Percentiles rank a stretch among this genome's conserved stretches.
These are phyloP conservation scores for Durio zibethinus DNA, from an alignment of 345 rosid genomes.

Conservation along the genomic window DNA sequence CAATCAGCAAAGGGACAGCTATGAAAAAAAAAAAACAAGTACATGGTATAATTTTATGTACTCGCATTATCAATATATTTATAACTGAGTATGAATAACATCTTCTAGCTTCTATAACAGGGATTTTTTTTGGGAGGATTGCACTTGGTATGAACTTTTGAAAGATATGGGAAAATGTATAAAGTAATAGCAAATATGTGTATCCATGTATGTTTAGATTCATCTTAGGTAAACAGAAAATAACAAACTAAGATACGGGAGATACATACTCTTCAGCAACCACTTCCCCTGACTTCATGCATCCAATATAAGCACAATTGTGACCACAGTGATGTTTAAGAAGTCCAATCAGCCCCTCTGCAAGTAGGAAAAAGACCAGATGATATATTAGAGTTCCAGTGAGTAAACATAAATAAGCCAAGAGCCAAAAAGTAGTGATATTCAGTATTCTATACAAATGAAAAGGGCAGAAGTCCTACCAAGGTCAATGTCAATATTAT, in stretches of 20 bases:
- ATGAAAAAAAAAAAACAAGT: neutral
- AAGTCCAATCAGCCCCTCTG: constrained; percentile 80
- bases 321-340: constrained; percentile 67
- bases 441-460: constrained; percentile 12
- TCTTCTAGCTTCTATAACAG: neutral
- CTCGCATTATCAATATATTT: neutral
- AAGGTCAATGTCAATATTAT: constrained; percentile 70
- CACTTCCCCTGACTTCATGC: constrained; percentile 98
- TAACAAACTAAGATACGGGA: constrained; percentile 8
- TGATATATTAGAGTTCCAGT: neutral
- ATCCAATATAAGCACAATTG: constrained; percentile 77
- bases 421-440: neutral
- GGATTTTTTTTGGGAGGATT: neutral
- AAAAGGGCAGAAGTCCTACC: constrained; percentile 45
- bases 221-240: neutral
- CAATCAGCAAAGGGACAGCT: neutral
- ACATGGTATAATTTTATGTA: neutral
- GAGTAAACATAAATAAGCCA: constrained; percentile 11
- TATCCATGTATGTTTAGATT: neutral
- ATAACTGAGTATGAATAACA: neutral
- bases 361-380: constrained; percentile 18
- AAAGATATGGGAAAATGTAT: neutral
- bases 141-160: neutral
- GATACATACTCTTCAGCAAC: constrained; percentile 59
- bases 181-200: neutral